Conservation (phyloP, 169 alveolate species). For the Cyclospora cayetanensis region DNA sequence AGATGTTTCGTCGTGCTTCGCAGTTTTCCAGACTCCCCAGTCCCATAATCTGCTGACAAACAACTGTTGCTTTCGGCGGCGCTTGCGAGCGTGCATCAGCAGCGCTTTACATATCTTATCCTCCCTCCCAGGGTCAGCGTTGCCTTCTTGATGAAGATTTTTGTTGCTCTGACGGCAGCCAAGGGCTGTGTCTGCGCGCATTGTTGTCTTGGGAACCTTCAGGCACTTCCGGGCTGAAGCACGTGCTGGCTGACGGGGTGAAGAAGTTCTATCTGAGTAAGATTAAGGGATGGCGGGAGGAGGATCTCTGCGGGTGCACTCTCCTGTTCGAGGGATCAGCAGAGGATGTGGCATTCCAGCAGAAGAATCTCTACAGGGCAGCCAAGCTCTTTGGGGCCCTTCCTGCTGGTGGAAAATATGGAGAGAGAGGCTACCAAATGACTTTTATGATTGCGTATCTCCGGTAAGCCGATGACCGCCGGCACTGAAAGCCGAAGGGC, state of each 20-base stretch:
- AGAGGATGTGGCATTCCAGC: conserved; percentile 76
- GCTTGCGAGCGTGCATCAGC: not conserved
- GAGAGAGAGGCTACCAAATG: conserved; percentile 60
- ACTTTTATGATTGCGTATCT: conserved; percentile 42
- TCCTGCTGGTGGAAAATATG: conserved; percentile 59
- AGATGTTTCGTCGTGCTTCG: not conserved
- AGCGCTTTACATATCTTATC: not conserved
- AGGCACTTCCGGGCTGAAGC: conserved; percentile 72
- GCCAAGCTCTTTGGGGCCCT: conserved; percentile 56
- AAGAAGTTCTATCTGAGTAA: conserved; percentile 81
- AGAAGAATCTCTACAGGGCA: conserved; percentile 73
- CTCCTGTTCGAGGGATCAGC: conserved; percentile 84
- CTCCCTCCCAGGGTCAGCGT: too few relatives aligned
- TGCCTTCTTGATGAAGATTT: too few relatives aligned
- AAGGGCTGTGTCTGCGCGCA: too few relatives aligned
- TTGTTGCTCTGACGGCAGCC: too few relatives aligned
- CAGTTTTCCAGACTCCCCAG: not conserved
- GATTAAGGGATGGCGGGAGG: conserved; percentile 83
- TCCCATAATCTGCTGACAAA: not conserved
- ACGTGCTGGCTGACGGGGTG: conserved; percentile 78
- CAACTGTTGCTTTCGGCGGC: not conserved
- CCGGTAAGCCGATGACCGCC: not conserved
- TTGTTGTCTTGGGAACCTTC: not conserved
- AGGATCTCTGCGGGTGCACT: conserved; percentile 83
- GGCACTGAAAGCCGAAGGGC: not conserved